Base-by-base conservation (phyloP, 768 basidiomycete species). In the Naganishia randhawae region DNA sequence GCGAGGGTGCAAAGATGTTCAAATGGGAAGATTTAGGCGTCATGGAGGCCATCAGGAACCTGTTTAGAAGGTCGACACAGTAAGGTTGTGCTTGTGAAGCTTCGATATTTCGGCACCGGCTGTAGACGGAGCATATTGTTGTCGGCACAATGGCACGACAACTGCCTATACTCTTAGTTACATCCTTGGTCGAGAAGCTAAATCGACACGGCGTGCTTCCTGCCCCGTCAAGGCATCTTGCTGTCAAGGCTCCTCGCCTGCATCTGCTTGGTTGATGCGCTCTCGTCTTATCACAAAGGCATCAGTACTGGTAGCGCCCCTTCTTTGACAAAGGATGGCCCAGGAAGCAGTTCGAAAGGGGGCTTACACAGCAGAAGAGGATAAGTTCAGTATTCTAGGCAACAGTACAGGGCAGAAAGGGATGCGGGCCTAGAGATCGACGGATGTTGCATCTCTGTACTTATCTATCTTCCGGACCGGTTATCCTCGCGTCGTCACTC, bases 31-130 rank as follows among this genome's bases (percentile, higher is more conserved):
- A 53, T 53, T 41, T 54, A 19, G 66, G 54, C 2, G 48, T 67
- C 9, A 52, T 50, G 42, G 66, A 54, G 66, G 66, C 54, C 22
- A 55, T 67, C 19, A 41, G 66, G 48, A 67, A 42, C 19, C 39
- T 67, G 37, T 54, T 57, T 45, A 55, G 66, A 41, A 35, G 57
- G 22, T 25, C 22, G 32, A 42, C 22, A 2, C 39, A 35, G 37
- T 61, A 42, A 39, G 4, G 13, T 17, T 52, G 16, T 19, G 32
- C 31, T 29, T 29, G 13, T 7, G 9, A 19, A 6, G 16, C 1
- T 33, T 32, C 6, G 27, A 33, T 33, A 32, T 6, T n/a, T 29
- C 29, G 32, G 29, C 51, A 14, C 17, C 50, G 50, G 29, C 32
- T 31, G 27, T 33, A 29, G 51, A 52, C 31, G 51, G 51, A 52